These are phyloP conservation scores for Podospora pseudopauciseta DNA, from an alignment of 495 filamentous ascomycete species.

Conservation along the genomic window DNA sequence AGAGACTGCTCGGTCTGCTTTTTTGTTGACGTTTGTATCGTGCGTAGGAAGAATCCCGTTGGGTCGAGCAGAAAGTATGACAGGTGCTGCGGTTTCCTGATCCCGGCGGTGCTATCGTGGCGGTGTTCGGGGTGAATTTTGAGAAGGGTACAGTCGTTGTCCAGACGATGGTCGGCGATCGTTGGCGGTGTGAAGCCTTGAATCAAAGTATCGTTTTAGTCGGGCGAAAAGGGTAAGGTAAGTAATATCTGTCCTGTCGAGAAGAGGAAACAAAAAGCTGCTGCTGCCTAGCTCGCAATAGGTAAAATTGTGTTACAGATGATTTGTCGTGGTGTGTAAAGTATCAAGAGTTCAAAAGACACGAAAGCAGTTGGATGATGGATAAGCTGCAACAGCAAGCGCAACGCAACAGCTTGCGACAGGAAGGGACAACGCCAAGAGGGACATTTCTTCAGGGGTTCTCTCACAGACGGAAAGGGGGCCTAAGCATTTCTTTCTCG, in stretches of 20 bases:
- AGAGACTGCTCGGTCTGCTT: too few species aligned
- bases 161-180: neutral
- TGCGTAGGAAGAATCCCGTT: too few species aligned
- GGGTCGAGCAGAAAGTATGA: too few species aligned
- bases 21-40: too few species aligned
- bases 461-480: neutral
- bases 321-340: neutral
- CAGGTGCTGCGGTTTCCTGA: too few species aligned
- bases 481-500: neutral
- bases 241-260: too few species aligned
- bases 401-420: neutral
- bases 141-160: too few species aligned
- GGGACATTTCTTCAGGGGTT: neutral
- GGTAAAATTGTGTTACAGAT: neutral
- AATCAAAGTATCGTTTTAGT: neutral
- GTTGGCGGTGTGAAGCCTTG: neutral
- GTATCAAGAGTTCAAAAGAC: neutral
- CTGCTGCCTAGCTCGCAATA: neutral
- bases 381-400: neutral
- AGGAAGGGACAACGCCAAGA: neutral
- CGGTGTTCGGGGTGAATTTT: too few species aligned
- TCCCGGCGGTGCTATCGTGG: too few species aligned
- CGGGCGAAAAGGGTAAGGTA: too few species aligned
- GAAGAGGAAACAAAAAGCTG: neutral
- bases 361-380: neutral